Evolutionary conservation across 805 yeast genomes (phyloP).

Genomic region (Debaryomyces maramus): DNA sequence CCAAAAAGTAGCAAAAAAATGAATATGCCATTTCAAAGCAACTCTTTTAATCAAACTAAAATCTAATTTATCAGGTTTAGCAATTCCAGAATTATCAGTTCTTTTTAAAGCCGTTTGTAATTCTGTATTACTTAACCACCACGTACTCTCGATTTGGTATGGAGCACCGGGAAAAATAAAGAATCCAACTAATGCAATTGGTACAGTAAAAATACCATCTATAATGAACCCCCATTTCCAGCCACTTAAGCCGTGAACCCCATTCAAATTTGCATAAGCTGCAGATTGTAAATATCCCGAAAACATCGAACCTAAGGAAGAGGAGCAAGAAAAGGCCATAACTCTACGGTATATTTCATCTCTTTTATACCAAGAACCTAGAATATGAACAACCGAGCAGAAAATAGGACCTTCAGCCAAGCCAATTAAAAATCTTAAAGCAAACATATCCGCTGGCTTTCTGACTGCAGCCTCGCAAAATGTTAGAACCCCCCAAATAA

Average conservation of each 20-base stretch:
- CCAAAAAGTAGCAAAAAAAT: conserved; percentile 4
- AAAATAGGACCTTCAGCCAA: conserved; percentile 6
- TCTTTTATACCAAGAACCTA: conserved; percentile 7
- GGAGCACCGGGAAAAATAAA: conserved; percentile 69
- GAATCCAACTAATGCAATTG: conserved; percentile 56
- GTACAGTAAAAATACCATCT: conserved; percentile 60
- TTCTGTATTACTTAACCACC: conserved; percentile 5
- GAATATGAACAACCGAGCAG: neutral
- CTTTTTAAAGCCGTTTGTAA: conserved; percentile 3
- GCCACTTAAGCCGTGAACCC: conserved; percentile 37
- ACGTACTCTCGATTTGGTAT: conserved; percentile 12
- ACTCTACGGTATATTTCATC: conserved; percentile 6
- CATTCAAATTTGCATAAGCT: conserved; percentile 4
- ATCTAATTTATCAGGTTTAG: conserved; percentile 2
- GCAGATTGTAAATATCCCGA: conserved; percentile 4
- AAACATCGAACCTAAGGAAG: conserved; percentile 2
- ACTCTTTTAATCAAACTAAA: conserved; percentile 4
- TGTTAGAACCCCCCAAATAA: conserved; percentile 17
- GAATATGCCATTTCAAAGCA: conserved; percentile 4
- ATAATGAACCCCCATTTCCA: conserved; percentile 77
- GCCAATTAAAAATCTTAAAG: conserved; percentile 9
- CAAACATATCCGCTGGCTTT: conserved; percentile 16
- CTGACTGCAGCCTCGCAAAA: conserved; percentile 14
- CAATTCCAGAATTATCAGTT: conserved; percentile 4
- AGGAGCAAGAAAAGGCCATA: conserved; percentile 1